Base-by-base conservation (phyloP, 179 eudicot species). In the Beta macrorhiza region DNA sequence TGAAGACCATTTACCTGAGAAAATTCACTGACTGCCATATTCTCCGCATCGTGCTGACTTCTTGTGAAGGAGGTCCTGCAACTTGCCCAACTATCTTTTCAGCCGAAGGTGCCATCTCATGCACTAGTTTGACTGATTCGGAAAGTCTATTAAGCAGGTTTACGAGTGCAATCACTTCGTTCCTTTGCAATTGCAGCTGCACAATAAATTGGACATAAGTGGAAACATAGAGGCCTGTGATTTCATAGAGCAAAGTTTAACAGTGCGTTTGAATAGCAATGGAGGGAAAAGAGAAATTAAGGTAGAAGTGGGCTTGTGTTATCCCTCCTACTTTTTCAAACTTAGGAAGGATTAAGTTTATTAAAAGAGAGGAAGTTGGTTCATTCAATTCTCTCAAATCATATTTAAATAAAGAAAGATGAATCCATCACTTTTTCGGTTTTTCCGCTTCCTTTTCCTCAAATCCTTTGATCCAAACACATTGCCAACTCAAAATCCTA, bases 131-230 rank as follows among this genome's bases (percentile, higher is more conserved):
- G 67, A 90, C 79, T 76, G 95, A 94, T 87, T 95, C 97, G 7
- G 97, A 95, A 11, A 93, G 89, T 56, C 95, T 89, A 78, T 95
- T 81, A 17, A 95, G 97, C 74, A 95, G 86, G 83, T 95, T 93
- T 74, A 93, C 61, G 75, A 95, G 82, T n/a, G 97, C 98, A 80
- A 95, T 95, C 80, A 93, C 97, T 88, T 93, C 97, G 75, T 95
- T 94, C 89, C 96, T 89, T 84, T 90, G 97, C 86, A 93, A 81
- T 75, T 89, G 91, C 81, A 91, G 82, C 97, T 93, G 89, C 71
- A 78, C 2, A 42, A 76, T 29, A 72, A 64, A 29, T 19, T 7
- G 20, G 1, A 6, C 13, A 16, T 19, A 47, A 62, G 37, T 32
- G 56, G 16, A 63, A 37, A 62, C 29, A n/a, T 12, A 63, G 51